Conservation (phyloP, 345 rosid genomes). For the Adansonia digitata region DNA sequence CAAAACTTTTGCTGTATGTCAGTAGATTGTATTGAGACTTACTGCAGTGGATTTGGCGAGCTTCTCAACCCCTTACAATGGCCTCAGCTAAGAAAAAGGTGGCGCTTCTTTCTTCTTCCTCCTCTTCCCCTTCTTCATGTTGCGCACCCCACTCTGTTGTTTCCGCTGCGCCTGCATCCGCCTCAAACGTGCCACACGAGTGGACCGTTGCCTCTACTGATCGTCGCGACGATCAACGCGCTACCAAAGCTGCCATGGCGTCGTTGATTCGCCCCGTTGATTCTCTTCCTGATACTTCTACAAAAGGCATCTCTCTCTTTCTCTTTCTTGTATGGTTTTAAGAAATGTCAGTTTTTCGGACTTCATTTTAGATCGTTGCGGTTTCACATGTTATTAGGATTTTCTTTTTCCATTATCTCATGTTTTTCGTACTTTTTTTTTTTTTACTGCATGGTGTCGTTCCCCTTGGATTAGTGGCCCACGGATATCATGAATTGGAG, state of each 20-base stretch:
- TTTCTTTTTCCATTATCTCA: neutral
- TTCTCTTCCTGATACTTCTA: slow-evolving; percentile 51
- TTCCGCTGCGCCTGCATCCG: slow-evolving; percentile 32
- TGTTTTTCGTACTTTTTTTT: neutral
- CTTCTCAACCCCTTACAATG: slow-evolving; percentile 87
- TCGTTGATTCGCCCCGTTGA: slow-evolving; percentile 63
- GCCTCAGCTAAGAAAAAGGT: slow-evolving; percentile 86
- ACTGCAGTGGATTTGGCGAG: slow-evolving; percentile 75
- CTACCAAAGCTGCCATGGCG: slow-evolving; percentile 30
- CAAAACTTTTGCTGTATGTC: slow-evolving; percentile 81
- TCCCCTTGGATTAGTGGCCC: neutral
- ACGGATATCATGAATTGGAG: too few relatives aligned
- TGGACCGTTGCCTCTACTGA: slow-evolving; percentile 31
- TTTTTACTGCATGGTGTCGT: neutral
- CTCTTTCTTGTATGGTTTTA: neutral
- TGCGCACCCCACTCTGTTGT: slow-evolving; percentile 20
- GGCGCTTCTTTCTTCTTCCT: slow-evolving; percentile 51
- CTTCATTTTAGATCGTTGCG: slow-evolving; percentile 10
- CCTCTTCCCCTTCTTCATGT: slow-evolving; percentile 9
- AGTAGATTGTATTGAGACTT: slow-evolving; percentile 61
- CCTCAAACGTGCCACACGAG: slow-evolving; percentile 28
- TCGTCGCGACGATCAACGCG: slow-evolving; percentile 34
- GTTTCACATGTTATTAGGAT: neutral
- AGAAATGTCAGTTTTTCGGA: neutral
- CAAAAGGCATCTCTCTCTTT: slow-evolving; percentile 44